These are phyloP conservation scores for Penicillium steckii DNA, from an alignment of 495 filamentous ascomycete genomes.

Conservation along the genomic window DNA sequence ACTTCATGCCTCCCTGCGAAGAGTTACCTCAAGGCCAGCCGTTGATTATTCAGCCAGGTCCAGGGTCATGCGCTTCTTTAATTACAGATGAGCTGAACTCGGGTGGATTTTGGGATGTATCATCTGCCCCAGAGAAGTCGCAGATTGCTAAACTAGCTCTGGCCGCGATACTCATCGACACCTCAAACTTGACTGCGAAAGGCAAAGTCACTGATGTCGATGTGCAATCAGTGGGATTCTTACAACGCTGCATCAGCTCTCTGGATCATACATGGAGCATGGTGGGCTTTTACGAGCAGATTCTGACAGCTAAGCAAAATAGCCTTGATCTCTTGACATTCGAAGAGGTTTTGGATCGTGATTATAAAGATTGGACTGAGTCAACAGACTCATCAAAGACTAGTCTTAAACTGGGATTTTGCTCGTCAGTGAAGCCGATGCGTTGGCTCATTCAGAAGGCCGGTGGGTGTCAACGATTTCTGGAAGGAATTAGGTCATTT, in stretches of 20 bases:
- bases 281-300: conserved; percentile 57
- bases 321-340: conserved; percentile 63
- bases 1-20: conserved; percentile 45
- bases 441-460: conserved; percentile 61
- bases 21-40: conserved; percentile 32
- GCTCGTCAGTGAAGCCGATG: conserved; percentile 67
- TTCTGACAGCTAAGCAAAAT: conserved; percentile 69
- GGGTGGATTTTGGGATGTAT: conserved; percentile 49
- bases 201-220: conserved; percentile 77
- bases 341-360: conserved; percentile 77
- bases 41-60: conserved; percentile 61
- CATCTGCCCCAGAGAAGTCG: conserved; percentile 32
- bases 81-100: conserved; percentile 60
- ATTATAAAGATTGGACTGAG: conserved; percentile 90
- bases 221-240: conserved; percentile 58
- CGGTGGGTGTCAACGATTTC: conserved; percentile 36
- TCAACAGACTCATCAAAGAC: conserved; percentile 16
- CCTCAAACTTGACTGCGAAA: conserved; percentile 64
- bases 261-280: conserved; percentile 41
- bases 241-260: conserved; percentile 52
- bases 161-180: conserved; percentile 82
- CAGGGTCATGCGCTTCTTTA: conserved; percentile 79
- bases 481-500: conserved; percentile 52
- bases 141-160: conserved; percentile 76
- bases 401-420: conserved; percentile 65